These are phyloP conservation scores for Rheum nobile DNA, from an alignment of 148 eudicot species.

Conservation along the genomic window DNA sequence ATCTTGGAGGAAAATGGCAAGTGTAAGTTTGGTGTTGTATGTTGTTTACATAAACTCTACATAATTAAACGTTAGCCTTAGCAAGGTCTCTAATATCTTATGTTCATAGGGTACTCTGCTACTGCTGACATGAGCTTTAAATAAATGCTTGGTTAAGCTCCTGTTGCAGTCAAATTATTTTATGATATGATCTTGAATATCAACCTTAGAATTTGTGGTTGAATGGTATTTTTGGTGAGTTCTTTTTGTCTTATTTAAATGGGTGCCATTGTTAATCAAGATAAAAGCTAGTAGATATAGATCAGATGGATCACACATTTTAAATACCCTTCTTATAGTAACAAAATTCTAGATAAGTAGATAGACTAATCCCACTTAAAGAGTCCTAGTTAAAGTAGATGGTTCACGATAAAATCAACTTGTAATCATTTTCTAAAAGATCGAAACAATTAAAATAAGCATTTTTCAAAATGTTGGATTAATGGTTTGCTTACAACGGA, in stretches of 20 bases:
- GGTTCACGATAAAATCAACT: not conserved
- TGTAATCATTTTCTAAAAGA: not conserved
- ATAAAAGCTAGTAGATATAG: too few relatives aligned
- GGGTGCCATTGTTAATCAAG: not conserved
- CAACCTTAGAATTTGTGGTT: not conserved
- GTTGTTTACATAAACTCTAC: not conserved
- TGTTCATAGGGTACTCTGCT: constrained; percentile 2
- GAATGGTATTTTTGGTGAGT: too few relatives aligned
- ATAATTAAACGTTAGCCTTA: not conserved
- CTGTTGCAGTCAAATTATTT: not conserved
- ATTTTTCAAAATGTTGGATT: too few relatives aligned
- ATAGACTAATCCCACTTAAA: not conserved
- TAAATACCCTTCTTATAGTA: too few relatives aligned
- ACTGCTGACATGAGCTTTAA: not conserved
- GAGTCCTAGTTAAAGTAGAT: not conserved
- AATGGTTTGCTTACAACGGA: too few relatives aligned
- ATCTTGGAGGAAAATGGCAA: not conserved
- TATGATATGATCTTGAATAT: not conserved
- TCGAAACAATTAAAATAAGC: too few relatives aligned
- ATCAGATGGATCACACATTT: too few relatives aligned
- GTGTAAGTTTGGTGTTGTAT: not conserved
- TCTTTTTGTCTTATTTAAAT: too few relatives aligned
- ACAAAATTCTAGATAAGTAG: too few relatives aligned
- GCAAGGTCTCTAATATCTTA: not conserved
- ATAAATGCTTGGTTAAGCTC: not conserved